Evolutionary conservation across 176 grass and related monocot genomes (phyloP).

Genomic region (maize (Zea mays)): DNA sequence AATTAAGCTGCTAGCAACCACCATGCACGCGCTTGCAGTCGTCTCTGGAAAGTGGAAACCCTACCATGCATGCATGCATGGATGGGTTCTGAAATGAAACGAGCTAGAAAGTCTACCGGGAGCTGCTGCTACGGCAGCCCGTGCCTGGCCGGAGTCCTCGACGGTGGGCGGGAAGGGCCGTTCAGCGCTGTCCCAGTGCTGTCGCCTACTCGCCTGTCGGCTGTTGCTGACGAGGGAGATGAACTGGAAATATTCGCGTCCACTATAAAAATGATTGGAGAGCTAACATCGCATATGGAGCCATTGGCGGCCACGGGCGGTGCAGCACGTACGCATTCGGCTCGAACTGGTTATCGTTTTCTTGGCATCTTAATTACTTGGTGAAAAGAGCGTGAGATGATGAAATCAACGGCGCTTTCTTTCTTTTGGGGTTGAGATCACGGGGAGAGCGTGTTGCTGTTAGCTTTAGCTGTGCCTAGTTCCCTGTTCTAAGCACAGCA

Average conservation of each 20-base stretch:
- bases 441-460: neutral
- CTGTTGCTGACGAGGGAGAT: neutral
- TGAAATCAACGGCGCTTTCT: neutral
- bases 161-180: no score
- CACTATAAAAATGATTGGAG: slow-evolving; percentile 8
- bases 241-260: slow-evolving; percentile 49
- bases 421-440: neutral
- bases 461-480: neutral
- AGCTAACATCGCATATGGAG: neutral
- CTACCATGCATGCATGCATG: no score
- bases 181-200: slow-evolving; percentile 33
- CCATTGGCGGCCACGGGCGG: neutral
- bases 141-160: no score
- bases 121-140: no score
- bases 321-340: neutral
- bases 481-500: neutral
- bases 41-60: neutral
- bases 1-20: neutral
- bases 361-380: neutral
- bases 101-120: no score
- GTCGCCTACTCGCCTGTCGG: neutral
- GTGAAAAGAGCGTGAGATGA: neutral
- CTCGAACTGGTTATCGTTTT: no score
- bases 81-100: no score
- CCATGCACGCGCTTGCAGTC: neutral